Evolutionary conservation across 768 basidiomycete genomes (phyloP), one percentile per base, ranked within the genome.

Genomic region (Crassisporium funariophilum): DNA sequence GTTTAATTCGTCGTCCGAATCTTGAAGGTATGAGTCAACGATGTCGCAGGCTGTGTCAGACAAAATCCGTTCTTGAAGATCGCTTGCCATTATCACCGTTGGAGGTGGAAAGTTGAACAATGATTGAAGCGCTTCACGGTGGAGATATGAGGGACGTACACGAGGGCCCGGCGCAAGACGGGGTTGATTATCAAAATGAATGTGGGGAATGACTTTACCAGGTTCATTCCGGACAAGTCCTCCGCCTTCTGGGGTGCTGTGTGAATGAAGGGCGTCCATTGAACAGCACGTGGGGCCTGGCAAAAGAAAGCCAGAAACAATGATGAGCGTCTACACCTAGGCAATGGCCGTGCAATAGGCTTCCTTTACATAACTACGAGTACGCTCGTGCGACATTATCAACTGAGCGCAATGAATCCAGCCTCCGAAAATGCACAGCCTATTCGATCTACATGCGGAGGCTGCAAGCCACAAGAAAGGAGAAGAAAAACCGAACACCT

Each of bases 211-310:
- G 13, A 17, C 24, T 46, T 56, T 55, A 35, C 56, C 58, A 59
- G 56, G 52, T 52, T 63, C 56, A 61, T 61, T 50, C 48, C 58
- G 45, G 58, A 20, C 13, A 29, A 22, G 40, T 35, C 49, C 35
- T 33, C 16, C 33, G 20, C 16, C 36, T 10, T 49, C 22, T 20
- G 17, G 8, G 44, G 38, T 29, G 17, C 8, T 16, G 38, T 29
- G 21, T 16, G 17, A 24, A 39, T 3, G 41, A 41, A 31, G 29
- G n/a, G 29, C n/a, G n/a, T n/a, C 11, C 29, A 17, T 21, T 41
- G 21, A 6, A 5, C 21, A 17, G 19, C 36, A 38, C 36, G 36
- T 38, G 36, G 9, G 36, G 19, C 15, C 8, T 17, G 21, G 13
- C 21, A 15, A 3, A 21, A 38, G 16, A 21, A 17, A 6, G 20